phyloP scores from a whole-genome alignment of 345 rosid species.

The Moricandia moricandioides region DNA sequence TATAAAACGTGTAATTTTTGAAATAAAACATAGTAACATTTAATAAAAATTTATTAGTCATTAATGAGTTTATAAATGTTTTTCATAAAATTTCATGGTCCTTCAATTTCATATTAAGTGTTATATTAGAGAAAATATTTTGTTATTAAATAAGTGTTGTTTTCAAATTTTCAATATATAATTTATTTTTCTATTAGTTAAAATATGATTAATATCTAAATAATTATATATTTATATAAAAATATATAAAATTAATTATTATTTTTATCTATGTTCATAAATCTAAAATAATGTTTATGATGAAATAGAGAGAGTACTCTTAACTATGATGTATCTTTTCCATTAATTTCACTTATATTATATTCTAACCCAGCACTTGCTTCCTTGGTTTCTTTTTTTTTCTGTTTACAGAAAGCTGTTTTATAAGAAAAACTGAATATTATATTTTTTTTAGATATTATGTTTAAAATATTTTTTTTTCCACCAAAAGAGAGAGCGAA shows the following conservation, averaged over 20 bases:
- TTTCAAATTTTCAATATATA: too few relatives aligned
- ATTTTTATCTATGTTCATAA: too few relatives aligned
- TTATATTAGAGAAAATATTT: too few relatives aligned
- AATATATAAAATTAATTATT: too few relatives aligned
- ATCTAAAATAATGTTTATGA: too few relatives aligned
- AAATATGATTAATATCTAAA: too few relatives aligned
- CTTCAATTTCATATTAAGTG: too few relatives aligned
- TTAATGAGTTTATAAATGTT: neutral
- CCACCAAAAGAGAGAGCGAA: conserved; percentile 1
- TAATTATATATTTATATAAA: too few relatives aligned
- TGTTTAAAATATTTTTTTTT: neutral
- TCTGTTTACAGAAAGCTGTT: conserved; percentile 7
- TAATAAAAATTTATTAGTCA: neutral
- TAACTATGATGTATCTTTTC: neutral
- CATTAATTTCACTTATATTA: neutral
- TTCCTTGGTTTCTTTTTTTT: neutral
- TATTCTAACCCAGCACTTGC: neutral
- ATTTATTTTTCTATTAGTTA: too few relatives aligned
- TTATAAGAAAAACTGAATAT: neutral
- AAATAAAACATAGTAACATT: neutral
- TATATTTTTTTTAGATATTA: neutral
- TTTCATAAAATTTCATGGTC: neutral
- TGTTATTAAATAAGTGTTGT: too few relatives aligned
- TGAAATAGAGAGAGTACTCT: too few relatives aligned
- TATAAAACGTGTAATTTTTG: neutral